Evolutionary conservation across 306 rosid genomes (phyloP), one percentile per base, ranked within the genome.

Genomic region (Rosa lucieae): DNA sequence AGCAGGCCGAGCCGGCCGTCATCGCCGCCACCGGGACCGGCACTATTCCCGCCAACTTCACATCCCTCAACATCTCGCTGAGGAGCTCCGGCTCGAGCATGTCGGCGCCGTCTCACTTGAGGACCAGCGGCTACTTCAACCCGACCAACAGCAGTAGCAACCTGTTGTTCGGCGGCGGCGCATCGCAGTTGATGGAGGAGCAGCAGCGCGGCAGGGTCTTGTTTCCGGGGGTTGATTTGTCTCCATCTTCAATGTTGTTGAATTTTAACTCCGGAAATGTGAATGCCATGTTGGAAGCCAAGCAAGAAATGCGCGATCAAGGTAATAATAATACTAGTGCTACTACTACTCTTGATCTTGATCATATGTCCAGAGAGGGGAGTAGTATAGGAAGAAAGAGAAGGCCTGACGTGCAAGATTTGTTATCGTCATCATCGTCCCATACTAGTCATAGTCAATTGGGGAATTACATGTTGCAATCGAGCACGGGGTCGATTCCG

Each of bases 11-110:
- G 83, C 97, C 99, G 0, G 32, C 97, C 0, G 99, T 94, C 58
- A 89, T 94, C 78, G 99, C 99, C 2, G 97, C 99, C 70, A 94
- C 99, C 0, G 99, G 99, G 0, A 89, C 97, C 1, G 99, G 99
- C 5, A 94, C 99, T 0, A 94, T 94, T 58, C 99, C 99, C 0
- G 97, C 99, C 2, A 94, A 94, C 79, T 94, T 92, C 70, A 92
- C 97, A 1, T 92, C 97, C 0, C 97, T 94, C 3, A 94, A 94
- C 81, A 92, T 94, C 86, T 94, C 99, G 2, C 90, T 94, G n/a
- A 90, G 99, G 8, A 94, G 97, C 90, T 92, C 99, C 5, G 97
- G 97, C 0, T 94, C 99, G 32, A 87, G 85, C 79, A 79, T 91
- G 85, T 89, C 97, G 11, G 97, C 99, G 10, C 97, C 99, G 44